Conservation (phyloP, 352 stramenopile genomes). For the Ochromonadaceae sp. region DNA sequence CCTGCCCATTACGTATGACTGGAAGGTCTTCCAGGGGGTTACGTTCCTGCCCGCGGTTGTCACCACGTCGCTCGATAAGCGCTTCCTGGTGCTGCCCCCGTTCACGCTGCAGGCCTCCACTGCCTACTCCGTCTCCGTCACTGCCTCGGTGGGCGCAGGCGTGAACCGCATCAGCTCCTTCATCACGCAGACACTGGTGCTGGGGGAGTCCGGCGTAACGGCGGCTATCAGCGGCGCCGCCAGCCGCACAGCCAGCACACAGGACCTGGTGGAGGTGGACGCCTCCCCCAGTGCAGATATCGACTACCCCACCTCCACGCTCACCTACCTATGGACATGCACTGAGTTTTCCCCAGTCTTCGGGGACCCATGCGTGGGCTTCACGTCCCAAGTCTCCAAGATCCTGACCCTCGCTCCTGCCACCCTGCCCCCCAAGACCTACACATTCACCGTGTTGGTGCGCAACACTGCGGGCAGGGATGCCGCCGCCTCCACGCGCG, state of each 20-base stretch:
- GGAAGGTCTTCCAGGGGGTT: background rate
- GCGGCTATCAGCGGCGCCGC: background rate
- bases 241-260: background rate
- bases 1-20: background rate
- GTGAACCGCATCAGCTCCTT: no score
- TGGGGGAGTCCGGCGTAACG: background rate
- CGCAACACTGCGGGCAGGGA: no score
- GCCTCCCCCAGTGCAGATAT: background rate
- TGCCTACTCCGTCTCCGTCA: no score
- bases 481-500: no score
- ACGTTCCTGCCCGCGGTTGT: no score
- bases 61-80: no score
- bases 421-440: background rate
- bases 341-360: background rate
- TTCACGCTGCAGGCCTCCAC: no score
- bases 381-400: background rate
- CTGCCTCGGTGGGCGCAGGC: no score
- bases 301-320: slow-evolving; percentile 12
- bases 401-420: background rate
- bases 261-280: background rate
- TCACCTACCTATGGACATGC: background rate
- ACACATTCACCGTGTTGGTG: background rate
- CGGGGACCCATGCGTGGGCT: background rate
- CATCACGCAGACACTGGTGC: no score
- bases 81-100: no score